phyloP scores from a whole-genome alignment of 257 asterid genomes.

The Przewalskia tangutica region DNA sequence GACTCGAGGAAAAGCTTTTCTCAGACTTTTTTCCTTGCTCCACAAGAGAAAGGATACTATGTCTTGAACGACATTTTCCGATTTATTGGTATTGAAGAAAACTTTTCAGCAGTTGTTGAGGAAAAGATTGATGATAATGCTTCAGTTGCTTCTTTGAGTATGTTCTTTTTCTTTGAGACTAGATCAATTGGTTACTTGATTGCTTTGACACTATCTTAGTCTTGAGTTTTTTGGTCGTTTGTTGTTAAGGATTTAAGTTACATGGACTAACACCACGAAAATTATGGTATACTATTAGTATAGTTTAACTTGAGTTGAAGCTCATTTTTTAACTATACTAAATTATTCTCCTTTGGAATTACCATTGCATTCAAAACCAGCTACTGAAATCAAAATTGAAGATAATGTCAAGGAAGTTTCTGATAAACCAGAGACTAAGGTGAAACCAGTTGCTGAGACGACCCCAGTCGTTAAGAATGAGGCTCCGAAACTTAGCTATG shows the following conservation, averaged over 20 bases:
- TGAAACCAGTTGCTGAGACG: not conserved
- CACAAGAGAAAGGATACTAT: conserved; percentile 37
- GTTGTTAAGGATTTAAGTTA: too few species aligned
- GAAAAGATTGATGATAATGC: not conserved
- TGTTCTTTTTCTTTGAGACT: not conserved
- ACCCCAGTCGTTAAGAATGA: not conserved
- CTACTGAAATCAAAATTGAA: not conserved
- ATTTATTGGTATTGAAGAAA: not conserved
- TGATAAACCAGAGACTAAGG: too few species aligned
- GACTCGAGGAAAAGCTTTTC: conserved; percentile 17
- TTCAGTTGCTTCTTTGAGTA: not conserved
- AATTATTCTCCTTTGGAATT: not conserved
- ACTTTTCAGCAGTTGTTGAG: not conserved
- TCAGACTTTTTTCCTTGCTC: conserved; percentile 60
- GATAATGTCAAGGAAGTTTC: not conserved
- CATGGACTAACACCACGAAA: too few species aligned
- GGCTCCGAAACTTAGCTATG: not conserved
- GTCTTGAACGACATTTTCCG: conserved; percentile 54
- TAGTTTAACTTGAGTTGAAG: not conserved
- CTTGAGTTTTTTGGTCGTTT: too few species aligned
- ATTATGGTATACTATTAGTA: too few species aligned
- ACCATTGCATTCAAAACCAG: not conserved
- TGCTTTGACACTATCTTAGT: not conserved
- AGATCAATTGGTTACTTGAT: not conserved
- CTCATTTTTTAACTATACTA: not conserved